Base-by-base conservation (phyloP, 331 rosid species). In the Cydonia oblonga region DNA sequence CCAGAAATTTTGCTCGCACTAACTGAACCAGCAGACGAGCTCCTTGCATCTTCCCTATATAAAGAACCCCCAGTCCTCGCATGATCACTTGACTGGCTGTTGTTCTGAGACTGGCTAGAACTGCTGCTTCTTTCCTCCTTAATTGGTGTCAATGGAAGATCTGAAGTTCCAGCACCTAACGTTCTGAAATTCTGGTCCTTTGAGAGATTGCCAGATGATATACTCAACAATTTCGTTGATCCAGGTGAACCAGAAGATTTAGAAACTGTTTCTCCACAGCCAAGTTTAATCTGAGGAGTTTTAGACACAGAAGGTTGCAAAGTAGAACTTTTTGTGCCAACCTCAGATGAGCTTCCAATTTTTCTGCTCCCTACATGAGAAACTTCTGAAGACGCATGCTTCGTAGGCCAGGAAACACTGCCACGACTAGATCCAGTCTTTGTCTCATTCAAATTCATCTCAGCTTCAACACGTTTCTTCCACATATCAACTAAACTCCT, bases 381-480 rank as follows among this genome's bases (percentile, higher is more conserved):
- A 77, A 76, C 89, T 62, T 92, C 97, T 62, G 89, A 76, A 72
- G 76, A 15, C 29, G 80, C 78, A 40, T 78, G 72, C 83, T 86
- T 70, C 66, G 84, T 75, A 52, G 89, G 77, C 93, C 92, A 92
- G 53, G 88, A 61, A n/a, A 81, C 93, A 65, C 76, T 90, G 53
- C 76, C 81, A 44, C 81, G 88, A 75, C 76, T 69, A 4, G 86
- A 74, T 30, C 87, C 92, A 60, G 98, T 84, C 78, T 90, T 90
- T 15, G 92, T 67, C 71, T 92, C 98, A 68, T 76, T 81, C 42
- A 82, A 79, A 56, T 88, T 87, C 91, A 90, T 90, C 86, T 92
- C 98, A 66, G 96, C 98, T 75, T 90, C 92, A 75, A 92, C 98
- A 14, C 98, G 96, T 76, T 79, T 92, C 85, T 92, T 92, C 98